These are phyloP conservation scores for Zygosaccharomyces bisporus DNA, from an alignment of 805 yeast genomes.

Conservation along the genomic window DNA sequence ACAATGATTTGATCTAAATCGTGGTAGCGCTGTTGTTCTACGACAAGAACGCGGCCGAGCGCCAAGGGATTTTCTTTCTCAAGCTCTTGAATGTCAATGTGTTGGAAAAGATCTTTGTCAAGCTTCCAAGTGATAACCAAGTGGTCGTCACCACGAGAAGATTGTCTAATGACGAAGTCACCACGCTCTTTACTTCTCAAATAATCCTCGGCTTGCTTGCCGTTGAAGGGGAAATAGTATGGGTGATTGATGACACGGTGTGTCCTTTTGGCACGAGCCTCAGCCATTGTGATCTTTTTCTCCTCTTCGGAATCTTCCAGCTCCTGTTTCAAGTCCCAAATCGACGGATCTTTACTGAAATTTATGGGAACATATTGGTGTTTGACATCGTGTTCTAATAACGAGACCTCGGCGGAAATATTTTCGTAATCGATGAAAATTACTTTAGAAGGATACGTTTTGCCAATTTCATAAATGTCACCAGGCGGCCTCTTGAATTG, in stretches of 20 bases:
- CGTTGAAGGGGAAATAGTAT: conserved; percentile 75
- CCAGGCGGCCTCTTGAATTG: conserved; percentile 45
- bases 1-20: conserved; percentile 93
- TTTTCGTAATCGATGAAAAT: conserved; percentile 65
- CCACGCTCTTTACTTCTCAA: conserved; percentile 88
- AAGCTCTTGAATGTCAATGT: conserved; percentile 77
- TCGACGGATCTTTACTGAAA: conserved; percentile 49
- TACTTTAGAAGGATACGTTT: conserved; percentile 83
- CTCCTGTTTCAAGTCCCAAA: conserved; percentile 82
- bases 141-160: conserved; percentile 83
- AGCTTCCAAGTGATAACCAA: conserved; percentile 96
- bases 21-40: conserved; percentile 66
- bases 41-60: conserved; percentile 54
- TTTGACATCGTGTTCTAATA: conserved; percentile 61
- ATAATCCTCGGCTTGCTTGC: conserved; percentile 87
- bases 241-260: conserved; percentile 85
- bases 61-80: conserved; percentile 60
- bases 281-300: conserved; percentile 48
- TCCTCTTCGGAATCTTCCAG: conserved; percentile 58
- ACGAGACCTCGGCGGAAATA: conserved; percentile 69
- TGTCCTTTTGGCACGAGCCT: conserved; percentile 61
- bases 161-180: conserved; percentile 89
- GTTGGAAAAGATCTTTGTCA: conserved; percentile 86
- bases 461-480: conserved; percentile 54
- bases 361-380: conserved; percentile 42